Evolutionary conservation across 2,329 filamentous ascomycete species (phyloP), one percentile per base, ranked within the genome.

Genomic region (Fusarium sp.): DNA sequence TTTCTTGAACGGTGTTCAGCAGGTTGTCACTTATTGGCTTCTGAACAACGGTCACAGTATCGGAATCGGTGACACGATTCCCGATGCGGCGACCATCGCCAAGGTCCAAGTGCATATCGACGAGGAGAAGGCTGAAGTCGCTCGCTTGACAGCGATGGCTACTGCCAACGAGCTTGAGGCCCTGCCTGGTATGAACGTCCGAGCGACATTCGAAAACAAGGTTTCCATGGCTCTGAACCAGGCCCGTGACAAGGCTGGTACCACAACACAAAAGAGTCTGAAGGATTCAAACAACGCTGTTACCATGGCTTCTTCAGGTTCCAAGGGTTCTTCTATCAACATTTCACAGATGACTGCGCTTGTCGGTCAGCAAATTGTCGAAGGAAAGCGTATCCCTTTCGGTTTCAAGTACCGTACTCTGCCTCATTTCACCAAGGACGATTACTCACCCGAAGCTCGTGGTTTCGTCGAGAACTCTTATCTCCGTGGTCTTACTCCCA

Each of bases 401-500:
- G 96, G 97, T 24, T 99, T 99, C 89, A 98, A 98, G 80, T 98
- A 99, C 80, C 91, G 96, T 55, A 97, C 96, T 1, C 84, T 99
- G 63, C 96, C 96, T 5, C 96, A 99, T 81, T 99, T 99, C 82
- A 97, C 96, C 72, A 99, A 99, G 85, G 97, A 99, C 76, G 97
- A 99, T 80, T 99, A 98, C 81, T 98, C 95, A 22, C 94, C 96
- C 14, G 95, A 98, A 79, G 95, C 96, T 47, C 91, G 96, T 84
- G 96, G 96, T 44, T 99, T 99, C 78, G 96, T 99, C 22, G 96
- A 99, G 82, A 99, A 99, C 83, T 99, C 96, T 0, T 99, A 99
- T 76, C 89, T 99, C 15, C 93, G 96, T 85, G 96, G 96, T 59
- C 84, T 99, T 63, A 99, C 97, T 1, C 96, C 96, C 0, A 91